phyloP scores from a whole-genome alignment of 139 green algal species.

The Chlorokybus atmophyticus region DNA sequence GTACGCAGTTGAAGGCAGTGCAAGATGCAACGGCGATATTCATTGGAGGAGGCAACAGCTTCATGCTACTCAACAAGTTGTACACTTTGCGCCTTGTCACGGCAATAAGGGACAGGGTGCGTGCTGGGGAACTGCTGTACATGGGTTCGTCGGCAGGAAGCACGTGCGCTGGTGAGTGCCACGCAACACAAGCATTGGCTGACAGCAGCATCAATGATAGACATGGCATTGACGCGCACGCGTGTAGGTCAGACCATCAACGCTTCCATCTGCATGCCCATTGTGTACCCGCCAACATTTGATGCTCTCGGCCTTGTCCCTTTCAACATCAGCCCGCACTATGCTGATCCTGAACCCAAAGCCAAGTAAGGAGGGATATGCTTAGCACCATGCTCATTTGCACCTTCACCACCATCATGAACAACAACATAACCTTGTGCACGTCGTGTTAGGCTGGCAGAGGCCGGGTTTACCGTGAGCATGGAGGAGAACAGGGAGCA shows the following conservation, averaged over 20 bases:
- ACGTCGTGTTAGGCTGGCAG: no score
- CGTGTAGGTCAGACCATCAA: constrained; percentile 12
- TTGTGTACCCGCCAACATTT: constrained; percentile 3
- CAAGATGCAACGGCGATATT: constrained; percentile 10
- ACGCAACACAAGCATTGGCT: no score
- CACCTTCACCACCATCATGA: no score
- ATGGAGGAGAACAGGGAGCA: constrained; percentile 18
- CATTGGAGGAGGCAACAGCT: constrained; percentile 14
- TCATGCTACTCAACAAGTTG: constrained; percentile 4
- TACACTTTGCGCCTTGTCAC: constrained; percentile 8
- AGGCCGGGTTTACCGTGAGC: constrained; percentile 11
- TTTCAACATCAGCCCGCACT: constrained; percentile 21
- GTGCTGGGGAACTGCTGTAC: constrained; percentile 7
- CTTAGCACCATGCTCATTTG: no score
- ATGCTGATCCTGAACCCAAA: constrained; percentile 18
- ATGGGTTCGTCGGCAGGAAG: constrained; percentile 9
- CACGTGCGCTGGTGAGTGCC: constrained; percentile 13
- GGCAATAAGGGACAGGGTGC: background rate
- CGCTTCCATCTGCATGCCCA: constrained; percentile 16
- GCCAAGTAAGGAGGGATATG: no score
- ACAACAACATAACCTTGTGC: no score
- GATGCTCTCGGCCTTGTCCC: constrained; percentile 5
- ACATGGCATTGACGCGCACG: no score
- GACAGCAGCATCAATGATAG: no score
- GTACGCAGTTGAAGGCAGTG: constrained; percentile 11